phyloP scores from a whole-genome alignment of 208 protist species.

The Trypanosoma caninum region DNA sequence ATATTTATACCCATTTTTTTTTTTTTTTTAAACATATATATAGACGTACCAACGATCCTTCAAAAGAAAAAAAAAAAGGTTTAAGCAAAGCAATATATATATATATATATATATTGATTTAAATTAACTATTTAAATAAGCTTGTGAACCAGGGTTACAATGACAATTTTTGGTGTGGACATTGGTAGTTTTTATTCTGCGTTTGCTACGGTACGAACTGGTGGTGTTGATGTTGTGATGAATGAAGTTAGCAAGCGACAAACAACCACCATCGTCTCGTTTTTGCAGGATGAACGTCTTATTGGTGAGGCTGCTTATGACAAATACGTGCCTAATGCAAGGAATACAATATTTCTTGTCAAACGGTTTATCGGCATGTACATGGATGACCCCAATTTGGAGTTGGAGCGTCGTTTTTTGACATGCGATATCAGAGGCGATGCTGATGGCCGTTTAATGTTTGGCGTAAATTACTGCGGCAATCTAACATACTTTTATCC shows the following conservation, averaged over 20 bases:
- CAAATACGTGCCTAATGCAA: constrained; percentile 77
- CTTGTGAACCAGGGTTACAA: too few relatives aligned
- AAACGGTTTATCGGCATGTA: constrained; percentile 89
- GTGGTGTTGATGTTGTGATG: constrained; percentile 88
- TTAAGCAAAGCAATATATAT: not conserved
- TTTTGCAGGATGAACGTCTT: constrained; percentile 79
- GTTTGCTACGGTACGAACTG: constrained; percentile 81
- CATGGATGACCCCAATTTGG: constrained; percentile 65
- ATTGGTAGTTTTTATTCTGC: constrained; percentile 90
- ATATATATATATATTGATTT: not conserved
- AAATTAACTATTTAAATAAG: too few relatives aligned
- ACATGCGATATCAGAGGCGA: constrained; percentile 67
- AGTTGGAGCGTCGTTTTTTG: constrained; percentile 52
- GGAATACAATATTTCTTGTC: constrained; percentile 83
- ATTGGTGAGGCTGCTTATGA: constrained; percentile 87
- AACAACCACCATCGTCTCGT: constrained; percentile 90
- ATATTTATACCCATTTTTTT: not conserved
- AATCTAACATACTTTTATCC: constrained; percentile 78
- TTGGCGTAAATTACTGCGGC: constrained; percentile 77
- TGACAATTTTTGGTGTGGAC: constrained; percentile 93
- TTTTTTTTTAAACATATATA: not conserved
- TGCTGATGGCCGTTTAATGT: constrained; percentile 68
- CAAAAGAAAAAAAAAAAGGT: too few relatives aligned
- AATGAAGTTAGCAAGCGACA: constrained; percentile 90
- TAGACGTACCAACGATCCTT: too few relatives aligned